phyloP scores from a whole-genome alignment of 1,139 yeast genomes.

The Magnusiomyces suaveolens region DNA sequence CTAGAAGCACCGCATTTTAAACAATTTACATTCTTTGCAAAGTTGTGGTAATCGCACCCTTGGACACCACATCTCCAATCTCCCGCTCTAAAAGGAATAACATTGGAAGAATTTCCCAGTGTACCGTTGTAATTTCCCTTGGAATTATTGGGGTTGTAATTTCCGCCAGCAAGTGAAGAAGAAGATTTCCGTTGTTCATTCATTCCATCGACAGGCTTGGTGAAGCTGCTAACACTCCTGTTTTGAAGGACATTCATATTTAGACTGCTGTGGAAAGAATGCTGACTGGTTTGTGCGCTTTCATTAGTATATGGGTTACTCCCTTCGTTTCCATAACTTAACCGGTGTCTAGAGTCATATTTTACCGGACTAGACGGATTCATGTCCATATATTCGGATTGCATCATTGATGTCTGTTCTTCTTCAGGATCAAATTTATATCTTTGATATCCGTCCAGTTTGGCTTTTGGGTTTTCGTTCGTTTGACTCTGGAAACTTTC shows the following conservation, averaged over 20 bases:
- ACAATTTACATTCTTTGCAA: constrained; percentile 83
- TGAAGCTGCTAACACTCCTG: background rate
- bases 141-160: constrained; percentile 1
- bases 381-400: background rate
- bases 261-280: background rate
- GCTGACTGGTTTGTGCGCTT: background rate
- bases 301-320: background rate
- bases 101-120: constrained; percentile 21
- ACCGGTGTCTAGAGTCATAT: background rate
- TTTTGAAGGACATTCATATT: background rate
- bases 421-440: background rate
- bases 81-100: constrained; percentile 90
- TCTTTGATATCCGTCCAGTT: background rate
- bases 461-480: background rate
- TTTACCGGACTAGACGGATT: background rate
- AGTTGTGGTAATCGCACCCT: constrained; percentile 78
- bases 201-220: background rate
- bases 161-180: background rate
- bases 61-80: constrained; percentile 89
- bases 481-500: constrained; percentile 5
- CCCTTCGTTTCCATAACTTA: background rate
- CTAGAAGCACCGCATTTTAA: constrained; percentile 81
- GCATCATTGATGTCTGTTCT: background rate
- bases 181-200: background rate
- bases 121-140: constrained; percentile 6